phyloP scores from a whole-genome alignment of 768 basidiomycete genomes.

The Gloeophyllum trabeum region DNA sequence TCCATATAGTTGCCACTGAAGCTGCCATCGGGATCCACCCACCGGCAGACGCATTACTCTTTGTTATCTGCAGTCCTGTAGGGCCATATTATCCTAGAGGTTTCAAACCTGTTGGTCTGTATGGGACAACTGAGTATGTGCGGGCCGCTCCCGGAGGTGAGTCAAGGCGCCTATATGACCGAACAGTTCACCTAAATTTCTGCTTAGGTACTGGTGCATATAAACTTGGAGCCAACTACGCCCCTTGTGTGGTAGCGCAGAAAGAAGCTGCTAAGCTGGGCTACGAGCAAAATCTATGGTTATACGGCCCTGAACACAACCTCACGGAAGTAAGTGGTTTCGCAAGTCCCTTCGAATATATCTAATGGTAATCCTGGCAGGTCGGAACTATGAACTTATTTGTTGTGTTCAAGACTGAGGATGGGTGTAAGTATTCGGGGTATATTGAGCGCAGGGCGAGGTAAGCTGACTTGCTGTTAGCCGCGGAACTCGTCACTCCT shows the following conservation, averaged over 20 bases:
- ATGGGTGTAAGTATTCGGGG: slow-evolving; percentile 37
- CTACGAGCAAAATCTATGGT: slow-evolving; percentile 86
- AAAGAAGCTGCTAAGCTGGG: slow-evolving; percentile 63
- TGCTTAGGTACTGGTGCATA: slow-evolving; percentile 66
- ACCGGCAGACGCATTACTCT: slow-evolving; percentile 48
- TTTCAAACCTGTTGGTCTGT: slow-evolving; percentile 86
- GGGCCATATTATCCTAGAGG: slow-evolving; percentile 82
- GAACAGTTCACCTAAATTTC: background rate
- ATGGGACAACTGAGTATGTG: slow-evolving; percentile 43
- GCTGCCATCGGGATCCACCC: slow-evolving; percentile 35
- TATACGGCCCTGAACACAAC: slow-evolving; percentile 53
- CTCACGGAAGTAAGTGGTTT: slow-evolving; percentile 29
- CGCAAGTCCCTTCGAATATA: background rate
- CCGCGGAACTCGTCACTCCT: slow-evolving; percentile 51
- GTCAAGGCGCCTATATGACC: background rate
- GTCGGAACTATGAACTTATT: slow-evolving; percentile 95
- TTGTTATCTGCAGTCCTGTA: slow-evolving; percentile 49
- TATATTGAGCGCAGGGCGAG: slow-evolving; percentile 3
- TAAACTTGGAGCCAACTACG: slow-evolving; percentile 86
- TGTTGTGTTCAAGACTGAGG: slow-evolving; percentile 59
- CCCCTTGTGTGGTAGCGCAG: slow-evolving; percentile 80
- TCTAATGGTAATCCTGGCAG: slow-evolving; percentile 9
- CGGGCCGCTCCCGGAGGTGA: slow-evolving; percentile 35
- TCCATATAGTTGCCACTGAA: slow-evolving; percentile 62
- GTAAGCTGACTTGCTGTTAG: slow-evolving; percentile 14